Evolutionary conservation across 805 yeast species (phyloP), one percentile per base, ranked within the genome.

Genomic region (Sugiyamaella americana): DNA sequence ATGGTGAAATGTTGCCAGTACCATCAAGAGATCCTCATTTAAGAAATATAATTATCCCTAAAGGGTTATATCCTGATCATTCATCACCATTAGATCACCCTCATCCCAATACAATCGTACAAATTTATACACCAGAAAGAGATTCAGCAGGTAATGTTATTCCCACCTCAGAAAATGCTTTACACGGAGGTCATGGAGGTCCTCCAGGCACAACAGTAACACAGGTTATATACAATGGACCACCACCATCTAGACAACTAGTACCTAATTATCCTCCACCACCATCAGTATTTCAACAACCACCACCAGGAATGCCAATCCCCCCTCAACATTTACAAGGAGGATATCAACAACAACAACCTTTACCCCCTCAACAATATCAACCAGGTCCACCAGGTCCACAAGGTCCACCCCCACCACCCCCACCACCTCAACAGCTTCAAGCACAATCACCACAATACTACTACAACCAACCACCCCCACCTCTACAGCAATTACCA

Each of bases 1-100:
- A 56, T 21, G 61, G 60, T 20, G 63, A 62, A 20, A 56, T 50
- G 11, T 57, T 73, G 32, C 43, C 51, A 36, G 65, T 71, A 22
- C 83, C 83, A 0, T 62, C 74, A 8, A 56, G 59, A n/a, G 81
- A 78, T 52, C 64, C 67, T 2, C 46, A 59, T 2, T 64, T 75
- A 44, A 56, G 59, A 39, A 52, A 58, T 24, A 56, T 71, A 20
- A 51, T 50, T 13, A 61, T 68, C 18, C 72, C 72, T 23, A 50
- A 54, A 38, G 68, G 65, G 1, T 45, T 66, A 21, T 70, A 68
- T 49, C 74, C 72, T 2, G 70, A 62, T 43, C 59, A 63, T 21
- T 41, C 65, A 6, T 45, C 56, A 5, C 56, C 51, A 8, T 10
- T 42, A 29, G 57, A 46, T 24, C 42, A 30, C n/a, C 49, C 47